phyloP scores from a whole-genome alignment of 257 asterid species.

The Solanum pinnatisectum region DNA sequence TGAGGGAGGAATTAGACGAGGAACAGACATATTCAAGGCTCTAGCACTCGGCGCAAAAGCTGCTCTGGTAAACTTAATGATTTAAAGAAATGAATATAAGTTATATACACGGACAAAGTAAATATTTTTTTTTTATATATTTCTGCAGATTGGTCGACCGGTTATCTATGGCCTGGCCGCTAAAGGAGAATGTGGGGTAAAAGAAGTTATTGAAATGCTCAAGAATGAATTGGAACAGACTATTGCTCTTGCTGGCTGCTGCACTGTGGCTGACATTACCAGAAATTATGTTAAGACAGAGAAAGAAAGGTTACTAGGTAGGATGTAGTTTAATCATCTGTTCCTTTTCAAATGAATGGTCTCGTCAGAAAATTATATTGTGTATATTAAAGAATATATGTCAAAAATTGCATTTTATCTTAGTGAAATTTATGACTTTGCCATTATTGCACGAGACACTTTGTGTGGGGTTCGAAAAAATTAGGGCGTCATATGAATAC shows the following conservation, averaged over 20 bases:
- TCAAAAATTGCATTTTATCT: not conserved
- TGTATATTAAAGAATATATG: not conserved
- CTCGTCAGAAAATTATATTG: not conserved
- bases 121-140: not conserved
- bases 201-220: constrained; percentile 31
- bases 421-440: not conserved
- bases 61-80: constrained; percentile 29
- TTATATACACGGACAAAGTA: not conserved
- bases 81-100: not conserved
- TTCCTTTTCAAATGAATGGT: not conserved
- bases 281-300: constrained; percentile 36
- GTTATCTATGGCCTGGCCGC: constrained; percentile 41
- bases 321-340: constrained; percentile 10
- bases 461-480: not conserved
- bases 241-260: constrained; percentile 59
- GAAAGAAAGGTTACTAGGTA: constrained; percentile 17
- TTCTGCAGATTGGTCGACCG: constrained; percentile 47
- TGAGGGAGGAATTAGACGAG: constrained; percentile 65
- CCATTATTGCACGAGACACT: not conserved
- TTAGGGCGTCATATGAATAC: no score
- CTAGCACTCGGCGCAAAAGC: constrained; percentile 62
- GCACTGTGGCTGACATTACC: constrained; percentile 31
- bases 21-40: constrained; percentile 64
- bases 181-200: constrained; percentile 42
- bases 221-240: constrained; percentile 46